Evolutionary conservation across 2,329 filamentous ascomycete species (phyloP), one percentile per base, ranked within the genome.

Genomic region (Zarea fungicola): DNA sequence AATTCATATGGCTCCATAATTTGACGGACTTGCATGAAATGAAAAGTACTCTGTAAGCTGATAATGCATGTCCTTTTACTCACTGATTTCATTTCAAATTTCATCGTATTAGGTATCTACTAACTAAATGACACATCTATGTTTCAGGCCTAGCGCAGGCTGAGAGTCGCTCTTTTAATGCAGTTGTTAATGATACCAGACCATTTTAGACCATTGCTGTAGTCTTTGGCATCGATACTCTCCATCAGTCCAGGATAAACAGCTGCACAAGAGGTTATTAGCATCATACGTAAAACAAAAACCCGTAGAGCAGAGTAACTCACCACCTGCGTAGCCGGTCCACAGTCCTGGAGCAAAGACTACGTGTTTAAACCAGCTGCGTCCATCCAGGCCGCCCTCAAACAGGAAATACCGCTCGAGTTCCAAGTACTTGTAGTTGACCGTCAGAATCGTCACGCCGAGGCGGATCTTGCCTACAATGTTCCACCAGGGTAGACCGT

Each of bases 351-450:
- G 91, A 1, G 91, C 91, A 67, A 95, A 96, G 1, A 96, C 86
- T 3, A 96, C 85, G 60, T 96, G 92, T 71, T 96, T 96, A 72
- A 92, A 97, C 90, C 90, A 96, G 21, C 73, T 72, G 52, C 92
- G 74, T 1, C 82, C 81, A 63, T 96, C 91, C 18, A 97, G 69
- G 1, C 92, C 92, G 3, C 77, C 74, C 5, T 80, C 69, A 59
- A 89, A 85, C 54, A 96, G 59, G 66, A 96, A 96, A 43, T 83
- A 75, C 14, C 90, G 76, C 65, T 97, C 92, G 1, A 97, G 70
- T 8, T 75, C 73, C 75, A 96, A 95, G 73, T 95, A 95, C 63
- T 87, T 86, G 26, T 73, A 75, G 65, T 97, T 97, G 37, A 85
- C 78, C 10, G 67, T 73, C 23, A 81, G 76, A 45, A 95, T 80